Conservation (phyloP, 805 yeast genomes). For the Candida germanica region DNA sequence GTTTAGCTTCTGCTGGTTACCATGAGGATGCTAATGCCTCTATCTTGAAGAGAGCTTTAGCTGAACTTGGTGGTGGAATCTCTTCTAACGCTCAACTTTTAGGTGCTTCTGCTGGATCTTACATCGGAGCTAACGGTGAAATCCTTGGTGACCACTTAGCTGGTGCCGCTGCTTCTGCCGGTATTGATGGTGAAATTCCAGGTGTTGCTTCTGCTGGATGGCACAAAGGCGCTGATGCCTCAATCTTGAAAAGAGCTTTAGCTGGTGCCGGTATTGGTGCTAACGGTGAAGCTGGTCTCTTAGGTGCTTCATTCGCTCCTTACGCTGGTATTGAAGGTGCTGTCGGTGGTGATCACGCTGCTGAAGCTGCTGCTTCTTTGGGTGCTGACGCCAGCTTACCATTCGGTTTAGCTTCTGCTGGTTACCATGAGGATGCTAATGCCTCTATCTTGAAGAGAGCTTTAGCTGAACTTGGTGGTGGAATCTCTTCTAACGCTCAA, state of each 20-base stretch:
- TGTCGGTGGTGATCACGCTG: conserved; percentile 4
- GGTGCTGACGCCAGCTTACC: conserved; percentile 7
- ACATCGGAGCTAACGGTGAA: conserved; percentile 12
- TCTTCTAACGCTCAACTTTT: conserved; percentile 5
- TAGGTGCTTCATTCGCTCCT: conserved; percentile 7
- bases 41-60: conserved; percentile 9
- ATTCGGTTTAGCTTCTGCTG: conserved; percentile 7
- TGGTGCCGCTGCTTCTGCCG: conserved; percentile 12
- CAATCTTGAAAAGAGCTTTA: conserved; percentile 4
- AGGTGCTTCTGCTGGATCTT: conserved; percentile 8
- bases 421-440: conserved; percentile 1
- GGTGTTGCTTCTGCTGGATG: conserved; percentile 2
- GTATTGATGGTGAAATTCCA: conserved; percentile 6
- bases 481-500: conserved; percentile 6
- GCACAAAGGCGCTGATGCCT: conserved; percentile 8
- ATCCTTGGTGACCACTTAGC: conserved; percentile 14
- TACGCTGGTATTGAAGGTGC: conserved; percentile 10
- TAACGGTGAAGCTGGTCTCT: conserved; percentile 5
- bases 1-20: conserved; percentile 3
- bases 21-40: conserved; percentile 6
- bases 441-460: conserved; percentile 10
- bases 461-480: conserved; percentile 8
- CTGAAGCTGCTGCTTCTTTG: conserved; percentile 8
- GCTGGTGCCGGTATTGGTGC: conserved; percentile 2
- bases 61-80: conserved; percentile 9